Percentiles rank a stretch among this genome's conserved stretches.
Evolutionary conservation across 257 asterid genomes (phyloP).

Genomic region (Solanum bulbocastanum): DNA sequence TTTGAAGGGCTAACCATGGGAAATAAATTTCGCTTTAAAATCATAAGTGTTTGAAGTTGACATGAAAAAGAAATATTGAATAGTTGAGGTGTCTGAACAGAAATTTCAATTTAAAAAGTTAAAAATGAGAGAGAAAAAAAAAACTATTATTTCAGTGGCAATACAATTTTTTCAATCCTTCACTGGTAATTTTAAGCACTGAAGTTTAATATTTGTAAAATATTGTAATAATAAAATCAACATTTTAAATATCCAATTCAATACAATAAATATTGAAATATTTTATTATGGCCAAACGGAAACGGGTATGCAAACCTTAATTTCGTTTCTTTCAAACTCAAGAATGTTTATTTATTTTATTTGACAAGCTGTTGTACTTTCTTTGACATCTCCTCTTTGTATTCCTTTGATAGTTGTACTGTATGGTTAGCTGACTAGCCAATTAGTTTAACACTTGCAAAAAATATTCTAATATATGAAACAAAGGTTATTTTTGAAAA

Average conservation of each 20-base stretch:
- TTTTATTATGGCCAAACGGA: not conserved
- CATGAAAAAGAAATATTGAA: too few species aligned
- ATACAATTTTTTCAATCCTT: not conserved
- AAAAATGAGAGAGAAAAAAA: not conserved
- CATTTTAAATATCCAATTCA: not conserved
- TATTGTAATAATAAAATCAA: not conserved
- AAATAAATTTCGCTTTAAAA: too few species aligned
- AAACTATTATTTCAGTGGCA: not conserved
- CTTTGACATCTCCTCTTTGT: not conserved
- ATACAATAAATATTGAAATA: not conserved
- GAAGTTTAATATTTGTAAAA: not conserved
- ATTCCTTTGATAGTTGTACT: not conserved
- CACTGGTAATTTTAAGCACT: not conserved
- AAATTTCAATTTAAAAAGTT: not conserved
- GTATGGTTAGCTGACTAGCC: not conserved
- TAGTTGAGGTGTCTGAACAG: not conserved
- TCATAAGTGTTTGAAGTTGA: not conserved
- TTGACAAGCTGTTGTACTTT: not conserved
- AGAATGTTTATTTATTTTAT: not conserved
- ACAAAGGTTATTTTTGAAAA: not conserved
- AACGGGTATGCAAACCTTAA: not conserved
- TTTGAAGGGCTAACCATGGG: not conserved
- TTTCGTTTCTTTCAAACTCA: not conserved
- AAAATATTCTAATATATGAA: not conserved
- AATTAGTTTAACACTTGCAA: not conserved